Evolutionary conservation across 192 early-diverging fungal species (phyloP), one percentile per base, ranked within the genome.

Genomic region (Linnemannia hyalina): DNA sequence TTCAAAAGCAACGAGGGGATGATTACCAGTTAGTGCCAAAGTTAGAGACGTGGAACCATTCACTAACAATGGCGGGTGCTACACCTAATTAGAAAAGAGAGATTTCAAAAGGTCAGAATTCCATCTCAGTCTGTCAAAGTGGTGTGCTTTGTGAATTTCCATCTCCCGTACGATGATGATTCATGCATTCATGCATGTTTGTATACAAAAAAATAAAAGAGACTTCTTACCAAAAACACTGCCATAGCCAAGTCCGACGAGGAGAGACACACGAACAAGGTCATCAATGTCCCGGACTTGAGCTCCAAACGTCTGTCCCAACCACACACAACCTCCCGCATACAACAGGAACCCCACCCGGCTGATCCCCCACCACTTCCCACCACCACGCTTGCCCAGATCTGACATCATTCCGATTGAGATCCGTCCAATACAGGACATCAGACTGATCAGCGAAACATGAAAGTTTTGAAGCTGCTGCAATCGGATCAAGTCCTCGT

Each of bases 11-110:
- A 69, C 13, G 38, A 1, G 38, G 15, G 22, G 15, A 54, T 4
- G 38, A 0, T 73, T 82, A 89, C 88, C 89, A 89, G 70, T 89
- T 89, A 41, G 65, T 81, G 46, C 85, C 89, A 77, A 89, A 89
- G 41, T 55, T 65, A 22, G 26, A 36, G 22, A 76, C 76, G 18
- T 82, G 85, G 76, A 89, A 89, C 89, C 89, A 89, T 68, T 89
- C 89, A 16, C 80, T 88, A 4, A 79, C 75, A 80, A 89, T 89
- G 1, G 89, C 82, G 4, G 89, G 85, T 3, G 85, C 80, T 38
- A 88, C 83, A 36, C 82, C 82, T 83, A 60, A 40, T 55, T 1
- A 0, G 74, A 29, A 38, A 15, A 71, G 29, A 16, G 54, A 81
- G 26, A 55, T 73, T 8, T 22, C 5, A 35, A 38, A 29, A 80